Base-by-base conservation (phyloP, 176 grass and related monocot species). In the Dendrocalamus sinicus region DNA sequence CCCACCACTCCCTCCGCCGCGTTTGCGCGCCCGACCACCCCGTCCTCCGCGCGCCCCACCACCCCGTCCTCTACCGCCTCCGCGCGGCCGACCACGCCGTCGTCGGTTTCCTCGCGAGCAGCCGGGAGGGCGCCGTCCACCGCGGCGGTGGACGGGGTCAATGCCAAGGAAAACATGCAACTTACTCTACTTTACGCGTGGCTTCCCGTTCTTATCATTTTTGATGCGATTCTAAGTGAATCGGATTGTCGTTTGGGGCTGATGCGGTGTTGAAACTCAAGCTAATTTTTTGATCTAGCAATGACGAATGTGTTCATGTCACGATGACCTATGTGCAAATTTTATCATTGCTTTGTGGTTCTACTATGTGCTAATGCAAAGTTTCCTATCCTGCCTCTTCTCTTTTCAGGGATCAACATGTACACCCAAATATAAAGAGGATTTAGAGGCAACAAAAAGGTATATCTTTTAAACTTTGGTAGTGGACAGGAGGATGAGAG, bases 131-230 rank as follows among this genome's bases (percentile, higher is more conserved):
- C 85, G 71, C 85, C 91, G 65, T 72, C 86, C 60, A 76, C 14
- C 32, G 24, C 67, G 24, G 73, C 54, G 48, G 80, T 82, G 20
- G 93, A 98, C 73, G 68, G 88, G 39, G 86, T 87, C 72, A 95
- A 90, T 88, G 91, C 95, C 65, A 98, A 95, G 89, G 95, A 98
- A 89, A 98, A 93, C 72, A 91, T 98, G 28, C 28, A 28, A 28
- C 28, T 28, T 28, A 28, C 28, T 28, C 28, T 28, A 28, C 28
- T 28, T 30, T 41, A 82, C 5, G 41, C 62, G 43, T n/a, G 32
- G 16, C 45, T 53, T 45, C 70, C 79, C 6, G n/a, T 61, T 50
- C 19, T 76, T 62, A 44, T 17, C 66, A 5, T 8, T 19, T 30
- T 58, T 76, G 20, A 15, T 68, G 43, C 62, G 26, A 15, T 81